A percentile compares a stretch with the other conserved stretches of the same genome.
These are phyloP conservation scores for Arachis monticola DNA, from an alignment of 331 rosid species.

Conservation along the genomic window DNA sequence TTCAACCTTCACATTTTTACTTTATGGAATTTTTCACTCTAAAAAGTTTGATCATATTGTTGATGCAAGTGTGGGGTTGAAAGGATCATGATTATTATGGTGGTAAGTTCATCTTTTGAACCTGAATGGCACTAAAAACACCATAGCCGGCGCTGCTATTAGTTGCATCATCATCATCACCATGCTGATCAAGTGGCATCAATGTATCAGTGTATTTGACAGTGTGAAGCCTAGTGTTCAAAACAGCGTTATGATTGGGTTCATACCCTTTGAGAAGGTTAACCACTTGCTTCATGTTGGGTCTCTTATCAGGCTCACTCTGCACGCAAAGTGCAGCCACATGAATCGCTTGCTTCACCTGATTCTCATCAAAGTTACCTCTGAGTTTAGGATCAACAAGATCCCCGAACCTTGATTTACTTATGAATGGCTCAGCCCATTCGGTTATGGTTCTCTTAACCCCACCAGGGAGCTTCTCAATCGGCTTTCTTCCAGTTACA, in stretches of 20 bases:
- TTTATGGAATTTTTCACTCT: too few relatives aligned
- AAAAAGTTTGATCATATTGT: too few relatives aligned
- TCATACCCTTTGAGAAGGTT: constrained; percentile 65
- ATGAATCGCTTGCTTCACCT: constrained; percentile 58
- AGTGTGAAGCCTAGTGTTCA: constrained; percentile 55
- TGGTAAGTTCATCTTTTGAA: constrained; percentile 52
- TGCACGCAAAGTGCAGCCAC: constrained; percentile 80
- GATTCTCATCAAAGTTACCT: constrained; percentile 70
- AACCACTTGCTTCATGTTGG: constrained; percentile 79
- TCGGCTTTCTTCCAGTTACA: constrained; percentile 82
- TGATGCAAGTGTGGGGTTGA: background rate
- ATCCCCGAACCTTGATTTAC: constrained; percentile 56
- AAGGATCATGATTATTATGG: constrained; percentile 41
- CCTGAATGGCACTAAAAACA: constrained; percentile 80
- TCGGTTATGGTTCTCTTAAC: constrained; percentile 76
- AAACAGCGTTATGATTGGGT: constrained; percentile 37
- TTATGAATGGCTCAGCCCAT: constrained; percentile 78
- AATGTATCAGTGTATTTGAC: constrained; percentile 54
- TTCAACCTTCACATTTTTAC: too few relatives aligned
- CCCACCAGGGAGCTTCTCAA: constrained; percentile 82
- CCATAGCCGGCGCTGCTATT: constrained; percentile 57
- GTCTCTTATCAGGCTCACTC: constrained; percentile 73
- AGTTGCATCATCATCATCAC: constrained; percentile 50
- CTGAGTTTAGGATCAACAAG: constrained; percentile 70
- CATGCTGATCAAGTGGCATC: constrained; percentile 62